Percentiles rank a stretch among this genome's conserved stretches.
These are phyloP conservation scores for Hanseniaspora taiwanica DNA, from an alignment of 805 yeast genomes.

Conservation along the genomic window DNA sequence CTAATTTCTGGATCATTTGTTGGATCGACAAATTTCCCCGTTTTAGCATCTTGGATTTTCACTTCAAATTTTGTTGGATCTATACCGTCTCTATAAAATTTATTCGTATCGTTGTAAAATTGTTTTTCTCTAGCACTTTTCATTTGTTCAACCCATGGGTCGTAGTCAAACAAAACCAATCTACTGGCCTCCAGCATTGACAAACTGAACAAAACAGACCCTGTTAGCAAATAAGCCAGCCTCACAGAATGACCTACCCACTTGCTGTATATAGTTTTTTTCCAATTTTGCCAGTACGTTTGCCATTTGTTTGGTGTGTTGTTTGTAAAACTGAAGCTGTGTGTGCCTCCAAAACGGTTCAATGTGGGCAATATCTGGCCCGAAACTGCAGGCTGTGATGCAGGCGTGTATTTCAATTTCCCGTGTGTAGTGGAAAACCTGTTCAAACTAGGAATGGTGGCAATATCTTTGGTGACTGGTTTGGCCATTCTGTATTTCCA, in stretches of 20 bases:
- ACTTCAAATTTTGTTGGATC: constrained; percentile 23
- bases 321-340: constrained; percentile 10
- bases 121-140: constrained; percentile 33
- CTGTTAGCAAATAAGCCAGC: constrained; percentile 24
- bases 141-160: constrained; percentile 69
- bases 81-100: constrained; percentile 23
- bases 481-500: constrained; percentile 4
- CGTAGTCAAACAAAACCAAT: constrained; percentile 30
- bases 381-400: too few species aligned
- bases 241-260: constrained; percentile 1
- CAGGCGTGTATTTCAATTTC: constrained; percentile 10
- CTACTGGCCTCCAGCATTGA: constrained; percentile 46
- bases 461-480: constrained; percentile 16
- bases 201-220: constrained; percentile 36
- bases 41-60: constrained; percentile 16
- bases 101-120: constrained; percentile 22
- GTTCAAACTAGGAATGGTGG: constrained; percentile 22
- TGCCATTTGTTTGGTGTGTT: constrained; percentile 4
- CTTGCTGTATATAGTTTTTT: background rate
- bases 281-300: background rate
- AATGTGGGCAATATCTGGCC: background rate
- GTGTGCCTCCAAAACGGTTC: constrained; percentile 12
- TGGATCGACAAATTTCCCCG: constrained; percentile 16
- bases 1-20: constrained; percentile 20
- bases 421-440: constrained; percentile 21